Percentiles rank a stretch among this genome's conserved stretches.
Evolutionary conservation across 1,284 basidiomycete genomes (phyloP).

Genomic region (Apiotrichum laibachii): DNA sequence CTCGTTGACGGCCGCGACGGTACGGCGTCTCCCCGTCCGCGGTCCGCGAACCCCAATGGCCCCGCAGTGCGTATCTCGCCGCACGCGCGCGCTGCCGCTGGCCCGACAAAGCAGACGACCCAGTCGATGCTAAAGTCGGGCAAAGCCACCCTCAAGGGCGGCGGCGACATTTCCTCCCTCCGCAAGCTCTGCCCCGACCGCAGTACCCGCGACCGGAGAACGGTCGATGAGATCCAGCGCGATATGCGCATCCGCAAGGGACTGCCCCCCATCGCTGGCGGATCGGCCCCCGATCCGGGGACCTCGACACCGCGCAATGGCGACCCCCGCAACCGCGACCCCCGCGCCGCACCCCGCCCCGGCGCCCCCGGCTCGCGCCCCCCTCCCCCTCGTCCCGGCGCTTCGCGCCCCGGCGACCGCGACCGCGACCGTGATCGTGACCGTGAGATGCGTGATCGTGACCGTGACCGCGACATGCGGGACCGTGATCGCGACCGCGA

Average conservation of each 20-base stretch:
- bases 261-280: neutral
- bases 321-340: neutral
- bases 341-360: neutral
- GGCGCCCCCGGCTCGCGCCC: too few relatives aligned
- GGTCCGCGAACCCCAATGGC: neutral
- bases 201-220: constrained; percentile 36
- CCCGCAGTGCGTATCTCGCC: neutral
- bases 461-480: neutral
- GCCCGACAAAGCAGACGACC: constrained; percentile 1
- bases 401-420: neutral
- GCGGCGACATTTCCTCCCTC: constrained; percentile 21
- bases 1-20: constrained; percentile 32
- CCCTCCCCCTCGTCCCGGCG: too few relatives aligned
- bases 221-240: constrained; percentile 42
- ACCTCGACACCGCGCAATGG: neutral
- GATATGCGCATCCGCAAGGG: constrained; percentile 31
- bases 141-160: constrained; percentile 6
- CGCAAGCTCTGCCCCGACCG: constrained; percentile 41
- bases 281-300: neutral
- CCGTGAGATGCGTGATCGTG: neutral
- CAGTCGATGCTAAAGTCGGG: constrained; percentile 16
- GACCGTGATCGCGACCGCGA: too few relatives aligned
- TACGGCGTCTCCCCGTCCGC: neutral
- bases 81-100: neutral
- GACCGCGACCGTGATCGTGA: constrained; percentile 3